Conservation (phyloP, 176 grass and related monocot species). For the Ananas comosus region DNA sequence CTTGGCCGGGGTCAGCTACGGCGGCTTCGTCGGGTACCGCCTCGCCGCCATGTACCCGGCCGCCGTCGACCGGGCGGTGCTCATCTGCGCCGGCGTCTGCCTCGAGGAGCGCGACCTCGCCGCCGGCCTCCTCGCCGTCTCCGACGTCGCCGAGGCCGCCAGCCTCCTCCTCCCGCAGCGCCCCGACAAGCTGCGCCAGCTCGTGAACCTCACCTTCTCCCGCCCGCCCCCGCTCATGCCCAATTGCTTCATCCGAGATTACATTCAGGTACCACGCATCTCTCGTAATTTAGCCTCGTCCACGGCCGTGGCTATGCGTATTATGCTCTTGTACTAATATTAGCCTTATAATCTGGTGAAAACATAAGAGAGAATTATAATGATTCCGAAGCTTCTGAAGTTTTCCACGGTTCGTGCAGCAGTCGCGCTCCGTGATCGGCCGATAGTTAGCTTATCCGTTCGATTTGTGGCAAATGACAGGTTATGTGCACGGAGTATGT, state of each 20-base stretch:
- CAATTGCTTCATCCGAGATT: slow-evolving; percentile 81
- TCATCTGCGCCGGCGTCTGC: slow-evolving; percentile 74
- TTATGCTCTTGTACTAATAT: no score
- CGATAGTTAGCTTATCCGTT: not conserved
- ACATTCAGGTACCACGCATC: slow-evolving; percentile 47
- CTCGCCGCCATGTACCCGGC: slow-evolving; percentile 62
- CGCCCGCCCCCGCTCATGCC: slow-evolving; percentile 65
- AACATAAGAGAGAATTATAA: no score
- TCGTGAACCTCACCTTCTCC: slow-evolving; percentile 70
- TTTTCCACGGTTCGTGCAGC: no score
- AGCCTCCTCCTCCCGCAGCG: slow-evolving; percentile 57
- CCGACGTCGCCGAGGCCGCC: slow-evolving; percentile 37
- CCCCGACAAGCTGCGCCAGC: slow-evolving; percentile 61
- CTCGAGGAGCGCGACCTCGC: slow-evolving; percentile 80
- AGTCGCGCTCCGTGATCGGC: no score
- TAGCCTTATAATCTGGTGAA: no score
- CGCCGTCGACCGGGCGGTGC: slow-evolving; percentile 35
- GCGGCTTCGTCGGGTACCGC: slow-evolving; percentile 70
- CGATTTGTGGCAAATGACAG: slow-evolving; percentile 31
- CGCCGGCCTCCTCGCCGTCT: slow-evolving; percentile 59
- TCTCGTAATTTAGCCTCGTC: not conserved
- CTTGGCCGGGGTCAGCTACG: slow-evolving; percentile 71
- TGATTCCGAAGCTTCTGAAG: no score
- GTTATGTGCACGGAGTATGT: slow-evolving; percentile 74
- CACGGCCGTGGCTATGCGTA: no score